These are phyloP conservation scores for Sisymbrium altissimum DNA, from an alignment of 345 rosid species.

Conservation along the genomic window DNA sequence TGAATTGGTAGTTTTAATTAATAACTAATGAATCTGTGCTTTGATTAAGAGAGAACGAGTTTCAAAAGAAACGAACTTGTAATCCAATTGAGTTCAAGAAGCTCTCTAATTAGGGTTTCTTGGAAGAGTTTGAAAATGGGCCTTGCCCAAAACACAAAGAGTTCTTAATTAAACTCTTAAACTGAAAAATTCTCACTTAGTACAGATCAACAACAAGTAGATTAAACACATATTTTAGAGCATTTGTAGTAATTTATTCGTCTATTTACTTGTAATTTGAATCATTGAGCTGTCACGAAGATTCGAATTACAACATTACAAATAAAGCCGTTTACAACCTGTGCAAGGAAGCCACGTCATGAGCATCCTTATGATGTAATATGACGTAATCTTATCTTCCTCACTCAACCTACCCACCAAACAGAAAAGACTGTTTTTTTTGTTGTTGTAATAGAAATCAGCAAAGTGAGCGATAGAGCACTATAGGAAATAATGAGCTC, in stretches of 20 bases:
- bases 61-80: not conserved
- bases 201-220: no score
- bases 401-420: conserved; percentile 4
- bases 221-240: no score
- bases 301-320: no score
- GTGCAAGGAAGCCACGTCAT: not conserved
- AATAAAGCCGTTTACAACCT: no score
- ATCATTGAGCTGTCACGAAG: no score
- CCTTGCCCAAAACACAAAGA: not conserved
- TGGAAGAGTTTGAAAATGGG: not conserved
- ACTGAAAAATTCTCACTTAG: no score
- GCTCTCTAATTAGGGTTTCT: not conserved
- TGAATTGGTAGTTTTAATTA: not conserved
- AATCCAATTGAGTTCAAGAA: not conserved
- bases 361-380: not conserved
- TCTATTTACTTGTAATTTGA: not conserved
- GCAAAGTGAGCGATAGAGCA: not conserved
- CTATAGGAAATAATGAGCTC: conserved; percentile 26
- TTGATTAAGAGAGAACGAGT: not conserved
- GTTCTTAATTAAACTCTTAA: no score
- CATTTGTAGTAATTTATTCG: no score
- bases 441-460: not conserved
- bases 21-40: not conserved
- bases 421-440: not conserved
- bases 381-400: conserved; percentile 24